Conservation (phyloP, 2,329 filamentous ascomycete species). For the Ophiostoma fasciatum region DNA sequence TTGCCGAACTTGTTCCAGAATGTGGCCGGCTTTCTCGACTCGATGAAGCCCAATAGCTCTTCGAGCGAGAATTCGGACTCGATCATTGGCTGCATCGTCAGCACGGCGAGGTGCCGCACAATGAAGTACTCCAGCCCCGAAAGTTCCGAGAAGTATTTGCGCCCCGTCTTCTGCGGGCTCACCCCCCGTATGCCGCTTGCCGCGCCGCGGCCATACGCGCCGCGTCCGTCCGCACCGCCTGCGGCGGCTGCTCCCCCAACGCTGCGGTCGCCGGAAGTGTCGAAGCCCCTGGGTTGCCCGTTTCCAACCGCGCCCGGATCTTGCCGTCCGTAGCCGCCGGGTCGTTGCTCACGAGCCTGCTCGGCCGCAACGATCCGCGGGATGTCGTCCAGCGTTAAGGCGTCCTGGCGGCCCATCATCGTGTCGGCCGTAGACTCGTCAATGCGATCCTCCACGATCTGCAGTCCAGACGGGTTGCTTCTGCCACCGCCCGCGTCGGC, state of each 20-base stretch:
- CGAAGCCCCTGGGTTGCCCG: neutral
- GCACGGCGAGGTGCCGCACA: constrained; percentile 81
- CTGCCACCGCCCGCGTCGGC: constrained; percentile 45
- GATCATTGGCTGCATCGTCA: constrained; percentile 86
- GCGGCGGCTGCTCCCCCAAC: neutral
- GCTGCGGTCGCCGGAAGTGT: neutral
- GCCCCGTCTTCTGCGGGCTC: constrained; percentile 23
- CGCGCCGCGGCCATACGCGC: constrained; percentile 14
- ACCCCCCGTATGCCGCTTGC: neutral
- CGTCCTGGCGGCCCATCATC: constrained; percentile 81
- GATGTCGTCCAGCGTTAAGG: constrained; percentile 89
- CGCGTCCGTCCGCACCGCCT: too few species aligned
- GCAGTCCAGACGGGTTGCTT: constrained; percentile 38
- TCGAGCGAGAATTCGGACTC: constrained; percentile 87
- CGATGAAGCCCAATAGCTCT: constrained; percentile 81
- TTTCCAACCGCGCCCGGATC: constrained; percentile 46
- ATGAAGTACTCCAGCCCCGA: constrained; percentile 96
- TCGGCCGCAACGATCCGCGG: constrained; percentile 90
- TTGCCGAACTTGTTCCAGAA: constrained; percentile 99
- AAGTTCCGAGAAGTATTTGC: constrained; percentile 90
- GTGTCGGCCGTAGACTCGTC: constrained; percentile 60
- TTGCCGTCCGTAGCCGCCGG: constrained; percentile 60
- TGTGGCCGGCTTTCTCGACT: constrained; percentile 73
- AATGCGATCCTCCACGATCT: constrained; percentile 67
- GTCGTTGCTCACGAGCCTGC: constrained; percentile 80